phyloP scores from a whole-genome alignment of 768 basidiomycete species.

The Trametes punicea region DNA sequence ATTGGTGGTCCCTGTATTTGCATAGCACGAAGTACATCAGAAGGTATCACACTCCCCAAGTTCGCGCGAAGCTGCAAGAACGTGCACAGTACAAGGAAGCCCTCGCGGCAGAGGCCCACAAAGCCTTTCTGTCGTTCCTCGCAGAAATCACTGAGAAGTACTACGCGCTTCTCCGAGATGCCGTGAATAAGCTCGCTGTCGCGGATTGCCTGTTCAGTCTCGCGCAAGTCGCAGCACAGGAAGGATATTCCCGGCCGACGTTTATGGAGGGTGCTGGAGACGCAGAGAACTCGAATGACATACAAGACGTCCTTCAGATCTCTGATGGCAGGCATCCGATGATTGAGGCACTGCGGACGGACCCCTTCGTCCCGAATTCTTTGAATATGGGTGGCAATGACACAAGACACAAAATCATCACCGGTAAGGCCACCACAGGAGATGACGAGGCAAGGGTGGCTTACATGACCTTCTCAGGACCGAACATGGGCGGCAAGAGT shows the following conservation, averaged over 20 bases:
- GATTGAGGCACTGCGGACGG: conserved; percentile 72
- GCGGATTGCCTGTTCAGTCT: conserved; percentile 88
- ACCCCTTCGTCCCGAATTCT: conserved; percentile 87
- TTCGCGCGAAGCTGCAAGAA: conserved; percentile 60
- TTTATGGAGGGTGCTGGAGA: conserved; percentile 46
- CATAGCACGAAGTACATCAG: conserved; percentile 65
- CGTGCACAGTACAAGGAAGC: conserved; percentile 73
- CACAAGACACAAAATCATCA: conserved; percentile 65
- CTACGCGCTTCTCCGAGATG: conserved; percentile 70
- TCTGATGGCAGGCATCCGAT: conserved; percentile 90
- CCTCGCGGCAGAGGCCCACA: conserved; percentile 60
- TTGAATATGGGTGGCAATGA: conserved; percentile 56
- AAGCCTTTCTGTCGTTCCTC: conserved; percentile 67
- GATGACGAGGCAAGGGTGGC: not conserved
- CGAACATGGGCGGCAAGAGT: conserved; percentile 89
- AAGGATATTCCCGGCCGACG: conserved; percentile 74
- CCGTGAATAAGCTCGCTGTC: conserved; percentile 74
- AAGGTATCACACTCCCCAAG: conserved; percentile 75
- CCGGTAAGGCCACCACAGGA: conserved; percentile 41
- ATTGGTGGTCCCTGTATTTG: too few species aligned
- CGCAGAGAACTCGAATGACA: conserved; percentile 26
- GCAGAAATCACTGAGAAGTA: conserved; percentile 62
- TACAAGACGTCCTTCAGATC: conserved; percentile 64
- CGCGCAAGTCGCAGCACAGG: conserved; percentile 71
- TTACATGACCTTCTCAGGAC: conserved; percentile 24